Conservation (phyloP, 768 basidiomycete species). For the Leccinellum albellum region DNA sequence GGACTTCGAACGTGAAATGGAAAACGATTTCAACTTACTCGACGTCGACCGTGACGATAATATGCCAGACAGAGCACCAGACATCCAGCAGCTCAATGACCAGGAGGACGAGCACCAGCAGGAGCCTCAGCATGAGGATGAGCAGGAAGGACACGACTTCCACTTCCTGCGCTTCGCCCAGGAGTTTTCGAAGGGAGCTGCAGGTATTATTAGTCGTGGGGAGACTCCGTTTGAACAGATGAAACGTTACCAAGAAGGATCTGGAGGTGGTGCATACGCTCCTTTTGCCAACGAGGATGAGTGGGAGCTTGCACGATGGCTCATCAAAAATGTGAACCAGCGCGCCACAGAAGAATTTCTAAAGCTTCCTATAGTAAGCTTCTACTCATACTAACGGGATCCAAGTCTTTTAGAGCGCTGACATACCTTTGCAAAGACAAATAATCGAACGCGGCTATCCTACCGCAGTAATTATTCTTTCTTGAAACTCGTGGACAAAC, state of each 20-base stretch:
- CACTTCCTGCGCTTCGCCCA: background rate
- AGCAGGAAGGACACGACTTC: background rate
- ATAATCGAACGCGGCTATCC: background rate
- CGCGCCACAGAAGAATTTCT: background rate
- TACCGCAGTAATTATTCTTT: background rate
- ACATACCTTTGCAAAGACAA: background rate
- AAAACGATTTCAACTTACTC: too few relatives aligned
- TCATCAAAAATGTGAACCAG: background rate
- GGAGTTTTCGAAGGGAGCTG: background rate
- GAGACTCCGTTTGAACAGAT: background rate
- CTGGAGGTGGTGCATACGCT: background rate
- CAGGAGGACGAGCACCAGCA: background rate
- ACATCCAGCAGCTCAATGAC: background rate
- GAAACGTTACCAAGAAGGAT: background rate
- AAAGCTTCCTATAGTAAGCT: too few relatives aligned
- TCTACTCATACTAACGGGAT: too few relatives aligned
- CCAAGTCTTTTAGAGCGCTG: too few relatives aligned
- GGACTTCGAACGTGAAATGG: too few relatives aligned
- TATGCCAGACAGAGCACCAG: background rate
- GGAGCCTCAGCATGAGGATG: too few relatives aligned
- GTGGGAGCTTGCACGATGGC: background rate
- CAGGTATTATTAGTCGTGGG: background rate
- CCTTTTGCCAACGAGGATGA: background rate
- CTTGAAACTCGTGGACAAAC: background rate
- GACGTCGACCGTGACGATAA: too few relatives aligned